Evolutionary conservation across 2,329 filamentous ascomycete species (phyloP).

Genomic region (Diaporthe eres): DNA sequence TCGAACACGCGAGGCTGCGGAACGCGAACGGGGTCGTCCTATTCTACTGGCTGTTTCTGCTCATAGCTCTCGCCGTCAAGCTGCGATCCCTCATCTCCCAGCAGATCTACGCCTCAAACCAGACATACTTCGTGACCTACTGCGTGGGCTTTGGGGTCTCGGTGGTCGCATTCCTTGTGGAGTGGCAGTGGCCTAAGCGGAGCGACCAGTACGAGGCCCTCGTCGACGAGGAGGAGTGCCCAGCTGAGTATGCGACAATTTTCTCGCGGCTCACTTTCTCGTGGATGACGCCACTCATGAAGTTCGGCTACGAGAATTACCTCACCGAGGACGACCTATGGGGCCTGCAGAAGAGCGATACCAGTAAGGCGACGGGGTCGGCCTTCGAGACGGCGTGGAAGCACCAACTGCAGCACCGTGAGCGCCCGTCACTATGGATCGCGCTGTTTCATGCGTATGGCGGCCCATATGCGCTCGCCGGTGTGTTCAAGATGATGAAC

Average conservation of each 20-base stretch:
- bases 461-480: slow-evolving; percentile 84
- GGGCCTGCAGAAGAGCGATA: slow-evolving; percentile 86
- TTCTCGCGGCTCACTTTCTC: slow-evolving; percentile 95
- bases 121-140: slow-evolving; percentile 85
- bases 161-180: slow-evolving; percentile 79
- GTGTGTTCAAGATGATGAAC: slow-evolving; percentile 90
- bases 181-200: slow-evolving; percentile 90
- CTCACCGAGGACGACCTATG: slow-evolving; percentile 96
- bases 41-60: slow-evolving; percentile 91
- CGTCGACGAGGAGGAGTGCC: slow-evolving; percentile 74
- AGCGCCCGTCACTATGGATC: slow-evolving; percentile 87
- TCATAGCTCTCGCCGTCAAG: slow-evolving; percentile 85
- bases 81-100: slow-evolving; percentile 88
- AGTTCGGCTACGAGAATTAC: slow-evolving; percentile 90
- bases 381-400: slow-evolving; percentile 83
- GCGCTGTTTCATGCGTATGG: slow-evolving; percentile 89
- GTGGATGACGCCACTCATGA: slow-evolving; percentile 99
- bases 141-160: slow-evolving; percentile 80
- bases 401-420: slow-evolving; percentile 75
- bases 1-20: slow-evolving; percentile 86
- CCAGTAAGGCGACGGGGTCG: slow-evolving; percentile 79
- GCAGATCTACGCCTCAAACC: slow-evolving; percentile 74
- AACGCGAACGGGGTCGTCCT: slow-evolving; percentile 90
- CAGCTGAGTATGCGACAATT: slow-evolving; percentile 90
- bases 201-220: slow-evolving; percentile 72